Conservation (phyloP, 192 early-diverging fungal genomes). For the Rhizophagus prolifer region DNA sequence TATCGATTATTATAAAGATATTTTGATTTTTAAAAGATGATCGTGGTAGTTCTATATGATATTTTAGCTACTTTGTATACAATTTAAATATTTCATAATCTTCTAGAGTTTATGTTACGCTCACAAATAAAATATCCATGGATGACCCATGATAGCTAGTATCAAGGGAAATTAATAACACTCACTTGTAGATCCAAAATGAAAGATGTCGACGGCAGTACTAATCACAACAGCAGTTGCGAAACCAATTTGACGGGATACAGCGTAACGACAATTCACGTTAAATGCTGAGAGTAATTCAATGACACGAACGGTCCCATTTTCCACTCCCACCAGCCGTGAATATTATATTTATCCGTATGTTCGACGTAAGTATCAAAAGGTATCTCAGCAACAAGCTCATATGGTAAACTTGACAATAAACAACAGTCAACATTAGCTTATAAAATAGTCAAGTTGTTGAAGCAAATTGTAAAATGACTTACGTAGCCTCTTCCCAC, state of each 20-base stretch:
- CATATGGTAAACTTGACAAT: conserved; percentile 11
- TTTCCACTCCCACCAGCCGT: conserved; percentile 17
- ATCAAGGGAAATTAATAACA: neutral
- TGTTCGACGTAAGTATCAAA: neutral
- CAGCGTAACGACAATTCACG: no score
- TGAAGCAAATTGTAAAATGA: conserved; percentile 9
- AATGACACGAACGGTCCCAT: conserved; percentile 23
- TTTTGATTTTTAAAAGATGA: no score
- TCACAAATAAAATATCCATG: no score
- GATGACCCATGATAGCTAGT: no score
- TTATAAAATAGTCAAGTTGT: neutral
- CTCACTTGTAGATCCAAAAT: conserved; percentile 4
- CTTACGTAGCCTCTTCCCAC: conserved; percentile 11
- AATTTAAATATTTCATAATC: no score
- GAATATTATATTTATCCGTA: conserved; percentile 18
- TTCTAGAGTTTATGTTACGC: no score
- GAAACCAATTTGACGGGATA: no score
- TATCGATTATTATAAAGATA: no score
- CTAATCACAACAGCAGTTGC: neutral
- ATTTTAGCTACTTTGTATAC: no score
- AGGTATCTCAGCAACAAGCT: neutral
- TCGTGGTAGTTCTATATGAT: no score
- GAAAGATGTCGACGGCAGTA: neutral
- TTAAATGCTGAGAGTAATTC: conserved; percentile 11
- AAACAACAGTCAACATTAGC: conserved; percentile 7